Conservation (phyloP, 164 flowering plant species). For the Aristolochia fimbriata region DNA sequence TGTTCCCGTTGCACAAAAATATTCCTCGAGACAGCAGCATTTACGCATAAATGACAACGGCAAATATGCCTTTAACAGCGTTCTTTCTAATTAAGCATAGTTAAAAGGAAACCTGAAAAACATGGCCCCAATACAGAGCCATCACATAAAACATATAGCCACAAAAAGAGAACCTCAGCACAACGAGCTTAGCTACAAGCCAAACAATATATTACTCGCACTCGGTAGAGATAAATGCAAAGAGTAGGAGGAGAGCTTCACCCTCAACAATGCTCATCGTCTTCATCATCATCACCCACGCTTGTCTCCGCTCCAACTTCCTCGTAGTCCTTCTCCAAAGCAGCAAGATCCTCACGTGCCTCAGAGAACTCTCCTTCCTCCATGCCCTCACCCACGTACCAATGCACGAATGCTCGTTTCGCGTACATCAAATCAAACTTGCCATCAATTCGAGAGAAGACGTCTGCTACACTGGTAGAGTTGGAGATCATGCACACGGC, state of each 20-base stretch:
- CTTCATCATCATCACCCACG: conserved; percentile 30
- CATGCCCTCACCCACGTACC: conserved; percentile 51
- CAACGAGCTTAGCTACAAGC: neutral
- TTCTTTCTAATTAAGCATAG: no score
- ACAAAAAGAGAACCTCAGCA: neutral
- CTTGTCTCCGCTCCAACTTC: conserved; percentile 37
- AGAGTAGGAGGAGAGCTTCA: neutral
- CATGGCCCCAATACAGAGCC: no score
- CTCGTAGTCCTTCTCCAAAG: conserved; percentile 32
- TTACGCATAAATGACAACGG: no score
- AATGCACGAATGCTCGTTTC: conserved; percentile 40
- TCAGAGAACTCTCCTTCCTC: conserved; percentile 51
- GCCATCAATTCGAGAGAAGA: conserved; percentile 38
- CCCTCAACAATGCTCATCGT: conserved; percentile 5
- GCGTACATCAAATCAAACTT: conserved; percentile 40
- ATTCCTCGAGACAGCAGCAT: no score
- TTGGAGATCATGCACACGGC: conserved; percentile 47
- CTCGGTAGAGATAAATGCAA: neutral
- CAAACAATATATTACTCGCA: neutral
- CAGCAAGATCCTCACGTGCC: conserved; percentile 42
- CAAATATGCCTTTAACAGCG: no score
- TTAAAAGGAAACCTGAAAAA: no score
- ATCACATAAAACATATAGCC: neutral
- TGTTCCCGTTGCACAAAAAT: no score
- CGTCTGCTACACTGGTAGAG: conserved; percentile 44